These are phyloP conservation scores for Crataegus laevigata DNA, from an alignment of 306 rosid genomes.

Conservation along the genomic window DNA sequence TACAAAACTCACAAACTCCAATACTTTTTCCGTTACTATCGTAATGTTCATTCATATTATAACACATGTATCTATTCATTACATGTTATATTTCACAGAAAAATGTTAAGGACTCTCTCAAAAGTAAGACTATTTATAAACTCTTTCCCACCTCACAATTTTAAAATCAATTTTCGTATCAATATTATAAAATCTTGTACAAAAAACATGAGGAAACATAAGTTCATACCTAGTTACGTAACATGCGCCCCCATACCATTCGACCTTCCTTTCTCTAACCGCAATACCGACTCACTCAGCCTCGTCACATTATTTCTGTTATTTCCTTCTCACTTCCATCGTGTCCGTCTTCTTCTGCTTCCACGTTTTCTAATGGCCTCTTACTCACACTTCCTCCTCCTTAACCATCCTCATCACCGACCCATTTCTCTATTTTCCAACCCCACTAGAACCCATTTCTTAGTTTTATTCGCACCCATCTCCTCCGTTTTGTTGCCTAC, in stretches of 20 bases:
- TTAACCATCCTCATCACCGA: not conserved
- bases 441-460: constrained; percentile 17
- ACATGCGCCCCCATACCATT: not conserved
- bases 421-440: constrained; percentile 2
- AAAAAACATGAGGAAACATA: fast-evolving
- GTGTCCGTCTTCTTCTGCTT: constrained; percentile 29
- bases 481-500: not conserved
- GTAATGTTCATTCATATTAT: too few species aligned
- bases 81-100: too few species aligned
- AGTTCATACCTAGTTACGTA: not conserved
- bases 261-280: not conserved
- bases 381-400: not conserved
- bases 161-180: too few species aligned
- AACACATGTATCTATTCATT: too few species aligned
- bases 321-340: constrained; percentile 18
- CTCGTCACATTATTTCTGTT: not conserved
- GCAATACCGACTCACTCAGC: constrained; percentile 15
- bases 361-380: constrained; percentile 38
- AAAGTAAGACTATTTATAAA: fast-evolving
- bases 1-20: not conserved
- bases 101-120: too few species aligned
- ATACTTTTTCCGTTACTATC: not conserved
- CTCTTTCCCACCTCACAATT: too few species aligned
- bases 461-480: not conserved
- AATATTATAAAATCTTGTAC: too few species aligned